phyloP scores from a whole-genome alignment of 441 rosid species.

The Isatis lusitanica region DNA sequence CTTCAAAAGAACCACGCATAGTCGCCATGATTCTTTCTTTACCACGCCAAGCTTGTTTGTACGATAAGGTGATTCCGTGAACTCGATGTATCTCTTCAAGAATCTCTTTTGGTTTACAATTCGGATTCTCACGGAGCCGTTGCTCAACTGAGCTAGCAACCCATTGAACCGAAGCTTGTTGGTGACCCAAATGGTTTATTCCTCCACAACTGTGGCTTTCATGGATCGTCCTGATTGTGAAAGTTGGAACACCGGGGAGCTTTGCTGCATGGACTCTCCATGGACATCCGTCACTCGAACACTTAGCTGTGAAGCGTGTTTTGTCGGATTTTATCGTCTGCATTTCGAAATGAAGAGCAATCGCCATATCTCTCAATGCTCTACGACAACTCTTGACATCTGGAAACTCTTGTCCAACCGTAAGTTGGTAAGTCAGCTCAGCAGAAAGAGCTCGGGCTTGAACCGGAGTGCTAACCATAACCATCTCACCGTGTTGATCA shows the following conservation, averaged over 20 bases:
- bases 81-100: constrained; percentile 90
- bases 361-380: constrained; percentile 91
- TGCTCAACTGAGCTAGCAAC: constrained; percentile 94
- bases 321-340: constrained; percentile 94
- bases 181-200: constrained; percentile 90
- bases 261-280: constrained; percentile 97
- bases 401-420: constrained; percentile 92
- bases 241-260: constrained; percentile 93
- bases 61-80: constrained; percentile 88
- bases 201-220: constrained; percentile 88
- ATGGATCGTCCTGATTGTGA: constrained; percentile 87
- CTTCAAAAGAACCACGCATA: constrained; percentile 96
- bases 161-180: constrained; percentile 98
- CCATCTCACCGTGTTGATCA: constrained; percentile 68
- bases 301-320: constrained; percentile 91
- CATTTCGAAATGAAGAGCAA: constrained; percentile 93
- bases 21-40: constrained; percentile 95
- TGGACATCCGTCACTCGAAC: constrained; percentile 93
- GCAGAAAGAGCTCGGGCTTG: constrained; percentile 65
- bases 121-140: constrained; percentile 84
- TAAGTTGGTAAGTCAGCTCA: constrained; percentile 54
- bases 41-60: constrained; percentile 99
- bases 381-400: constrained; percentile 93
- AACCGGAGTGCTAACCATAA: constrained; percentile 48
- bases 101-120: constrained; percentile 92